Evolutionary conservation across 495 filamentous ascomycete species (phyloP), one percentile per base, ranked within the genome.

Genomic region (Daldinia grandis): DNA sequence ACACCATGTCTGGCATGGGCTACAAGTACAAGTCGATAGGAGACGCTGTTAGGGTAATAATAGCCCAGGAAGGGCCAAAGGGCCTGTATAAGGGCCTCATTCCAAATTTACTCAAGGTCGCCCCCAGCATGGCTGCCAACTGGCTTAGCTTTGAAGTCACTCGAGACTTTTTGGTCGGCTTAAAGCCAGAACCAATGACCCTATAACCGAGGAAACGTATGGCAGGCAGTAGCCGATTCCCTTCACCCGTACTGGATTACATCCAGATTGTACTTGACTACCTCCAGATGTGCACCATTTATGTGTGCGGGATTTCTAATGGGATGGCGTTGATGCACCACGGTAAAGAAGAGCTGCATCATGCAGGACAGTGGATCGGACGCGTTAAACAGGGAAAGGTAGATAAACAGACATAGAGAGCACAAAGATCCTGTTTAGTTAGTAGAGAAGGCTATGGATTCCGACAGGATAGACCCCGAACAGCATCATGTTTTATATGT

Each of bases 1-100:
- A 99, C 77, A 98, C 94, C 55, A 99, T 99, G 95, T 92, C 90
- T 27, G 95, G 95, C n/a, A 94, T 99, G 89, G 96, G 95, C 44
- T 98, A 97, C 73, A 88, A 94, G 78, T 99, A 99, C 81, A 93
- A 89, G 71, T 89, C 88, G 17, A 90, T 99, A 42, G 86, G 87
- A 71, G 93, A 98, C 76, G 95, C 95, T 4, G 82, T 99, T 53
- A 86, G 83, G 49, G 85, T 92, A 24, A 99, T 98, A 72, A 76
- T 97, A 59, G 79, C 86, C 12, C 86, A 94, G 69, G 95, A 99
- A 80, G 83, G 83, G 4, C 27, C 81, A 12, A 80, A 76, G 27
- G 94, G 94, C 28, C 76, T 98, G 24, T 98, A 97, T 81, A 98
- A 97, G 78, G 94, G 94, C 15, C 91, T 98, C 69, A 87, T 94